Base-by-base conservation (phyloP, 2,329 filamentous ascomycete genomes). In the Fusarium piperis region DNA sequence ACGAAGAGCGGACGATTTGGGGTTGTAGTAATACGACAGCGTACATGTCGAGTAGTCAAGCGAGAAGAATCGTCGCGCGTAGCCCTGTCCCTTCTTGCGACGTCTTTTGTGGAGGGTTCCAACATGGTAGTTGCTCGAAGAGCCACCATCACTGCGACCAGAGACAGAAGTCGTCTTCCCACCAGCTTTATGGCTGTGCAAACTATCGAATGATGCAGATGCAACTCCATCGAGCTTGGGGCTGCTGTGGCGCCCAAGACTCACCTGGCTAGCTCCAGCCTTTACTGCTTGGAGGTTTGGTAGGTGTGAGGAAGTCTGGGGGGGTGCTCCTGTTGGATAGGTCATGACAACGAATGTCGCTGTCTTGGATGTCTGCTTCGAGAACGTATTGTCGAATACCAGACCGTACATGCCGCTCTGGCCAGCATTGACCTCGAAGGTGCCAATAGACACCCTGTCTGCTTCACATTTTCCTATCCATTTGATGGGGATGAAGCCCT, bases 361-460 rank as follows among this genome's bases (percentile, higher is more conserved):
- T 32, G 93, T 97, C 84, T 99, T 99, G 59, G 95, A 96, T 44
- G 93, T 92, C 81, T 92, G 93, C 83, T 98, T 98, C 67, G 95
- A 97, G 80, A 99, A 99, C 30, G 96, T 99, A 79, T 99, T 99
- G 88, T 99, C 96, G 78, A 99, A 97, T 33, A 98, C 94, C 68
- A 99, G 86, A 63, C 95, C 96, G 79, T 97, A 99, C 90, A 97
- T 98, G 78, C 96, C 96, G 26, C 91, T 93, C 71, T 96, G 90
- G 35, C 90, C 90, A 9, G 85, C 77, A 1, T 85, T 85, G 26
- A 98, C 93, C 78, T 97, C 93, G 79, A 94, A 94, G 20, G 92
- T 96, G 33, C 95, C 96, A 81, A 95, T 94, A 20, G 94, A 93
- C 57, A 98, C 94, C 84, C 96, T 95, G 84, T 98, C 95, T 38